Percentiles rank a stretch among this genome's conserved stretches.
phyloP scores from a whole-genome alignment of 2,329 filamentous ascomycete genomes.

The Nemania sp. region DNA sequence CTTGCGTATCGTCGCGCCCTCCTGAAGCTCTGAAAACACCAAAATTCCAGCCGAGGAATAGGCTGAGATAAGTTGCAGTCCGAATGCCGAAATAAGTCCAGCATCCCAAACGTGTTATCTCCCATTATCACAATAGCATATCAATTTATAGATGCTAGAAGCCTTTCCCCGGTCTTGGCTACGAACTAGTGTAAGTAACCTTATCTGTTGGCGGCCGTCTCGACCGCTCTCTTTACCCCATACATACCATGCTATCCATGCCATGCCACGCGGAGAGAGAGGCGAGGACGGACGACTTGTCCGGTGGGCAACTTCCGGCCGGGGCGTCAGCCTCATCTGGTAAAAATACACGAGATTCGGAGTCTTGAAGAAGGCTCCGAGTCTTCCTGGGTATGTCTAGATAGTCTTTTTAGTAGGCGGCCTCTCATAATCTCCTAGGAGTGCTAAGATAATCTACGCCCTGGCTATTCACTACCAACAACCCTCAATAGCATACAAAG shows the following conservation, averaged over 20 bases:
- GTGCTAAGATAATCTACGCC: neutral
- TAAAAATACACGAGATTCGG: neutral
- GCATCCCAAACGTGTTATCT: neutral
- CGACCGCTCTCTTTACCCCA: neutral
- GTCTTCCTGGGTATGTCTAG: neutral
- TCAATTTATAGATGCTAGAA: neutral
- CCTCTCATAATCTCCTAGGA: neutral
- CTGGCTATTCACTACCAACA: neutral
- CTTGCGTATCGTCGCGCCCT: no score
- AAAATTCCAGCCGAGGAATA: neutral
- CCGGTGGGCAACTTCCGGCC: neutral
- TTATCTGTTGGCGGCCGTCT: neutral
- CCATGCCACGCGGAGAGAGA: neutral
- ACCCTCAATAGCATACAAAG: no score
- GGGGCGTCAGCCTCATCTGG: neutral
- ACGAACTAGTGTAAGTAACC: neutral
- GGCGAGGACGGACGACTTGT: neutral
- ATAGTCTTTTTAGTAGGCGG: no score
- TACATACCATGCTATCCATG: neutral
- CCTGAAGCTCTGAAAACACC: neutral
- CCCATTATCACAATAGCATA: neutral
- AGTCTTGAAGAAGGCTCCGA: neutral
- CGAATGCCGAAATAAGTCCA: conserved; percentile 1
- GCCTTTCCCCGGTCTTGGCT: neutral
- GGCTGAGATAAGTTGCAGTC: neutral